phyloP scores from a whole-genome alignment of 148 eudicot species.

The Rhododendron ovatum region DNA sequence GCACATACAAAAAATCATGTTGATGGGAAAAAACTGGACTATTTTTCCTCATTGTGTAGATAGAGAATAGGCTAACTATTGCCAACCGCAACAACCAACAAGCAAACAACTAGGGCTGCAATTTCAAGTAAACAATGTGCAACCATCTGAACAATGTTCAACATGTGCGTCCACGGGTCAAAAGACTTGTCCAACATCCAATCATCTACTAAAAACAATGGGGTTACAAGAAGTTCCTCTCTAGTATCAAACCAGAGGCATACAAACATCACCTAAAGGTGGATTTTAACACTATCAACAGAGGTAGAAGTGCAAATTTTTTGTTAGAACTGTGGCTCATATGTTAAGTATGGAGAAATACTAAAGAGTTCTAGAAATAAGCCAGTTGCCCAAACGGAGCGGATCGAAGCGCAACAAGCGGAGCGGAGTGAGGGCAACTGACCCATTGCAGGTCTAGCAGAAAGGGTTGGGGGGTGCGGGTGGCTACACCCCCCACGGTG shows the following conservation, averaged over 20 bases:
- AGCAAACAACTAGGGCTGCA: background rate
- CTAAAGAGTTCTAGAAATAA: no score
- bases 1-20: background rate
- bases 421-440: no score
- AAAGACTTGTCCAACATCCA: background rate
- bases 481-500: no score
- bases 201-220: background rate
- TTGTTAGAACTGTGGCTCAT: no score
- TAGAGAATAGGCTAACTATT: background rate
- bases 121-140: background rate
- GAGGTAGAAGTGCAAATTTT: background rate
- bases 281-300: background rate
- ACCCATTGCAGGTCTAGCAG: no score
- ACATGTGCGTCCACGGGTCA: background rate
- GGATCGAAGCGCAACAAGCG: no score
- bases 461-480: no score
- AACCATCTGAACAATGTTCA: background rate
- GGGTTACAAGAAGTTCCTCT: background rate
- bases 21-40: background rate
- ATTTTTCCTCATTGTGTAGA: background rate
- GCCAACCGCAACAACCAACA: background rate
- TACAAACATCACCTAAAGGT: background rate
- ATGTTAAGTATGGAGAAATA: no score
- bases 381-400: no score
- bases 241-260: background rate